Evolutionary conservation across 2,329 filamentous ascomycete genomes (phyloP), one percentile per base, ranked within the genome.

Genomic region (Chaetomium strumarium): DNA sequence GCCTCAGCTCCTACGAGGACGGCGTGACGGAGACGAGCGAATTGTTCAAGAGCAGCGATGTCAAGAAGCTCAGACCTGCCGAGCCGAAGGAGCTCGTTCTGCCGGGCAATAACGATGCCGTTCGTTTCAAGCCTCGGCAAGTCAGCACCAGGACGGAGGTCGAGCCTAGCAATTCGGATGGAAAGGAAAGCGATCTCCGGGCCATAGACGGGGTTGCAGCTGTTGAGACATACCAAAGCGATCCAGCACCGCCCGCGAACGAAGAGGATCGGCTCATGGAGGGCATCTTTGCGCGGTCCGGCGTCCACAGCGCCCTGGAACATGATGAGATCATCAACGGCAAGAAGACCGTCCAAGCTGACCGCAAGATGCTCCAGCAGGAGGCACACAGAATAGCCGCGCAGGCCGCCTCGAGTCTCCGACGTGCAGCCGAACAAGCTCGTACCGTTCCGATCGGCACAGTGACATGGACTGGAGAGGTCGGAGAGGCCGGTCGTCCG

Each of bases 381-480:
- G 90, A 96, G 69, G 92, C 92, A 0, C 85, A 86, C 62, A 80
- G 83, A 36, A 82, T 95, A 2, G 91, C 90, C 2, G 81, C 85
- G 0, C 76, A 87, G 63, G 91, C 92, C 1, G 89, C 89, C 0
- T 80, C 79, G 19, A 85, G 89, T 58, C 80, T 97, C 2, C 81
- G 84, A 30, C 81, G 81, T 54, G 84, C 90, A 10, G 84, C 81
- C 39, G 81, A 91, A 63, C 78, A 85, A 30, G 90, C 91, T 2
- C 78, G 83, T 11, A 78, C 75, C 9, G 75, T 92, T 1, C 88
- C 88, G 0, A 84, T 90, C 31, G 92, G 92, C 8, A 90, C 88
- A 0, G 88, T 93, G 9, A 96, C 92, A 1, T 97, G 92, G 92
- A 97, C 92, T 0, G 92, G 93, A 1, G 82, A 87, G 61, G 83